Evolutionary conservation across 2,329 filamentous ascomycete species (phyloP), one percentile per base, ranked within the genome.

Genomic region (Fusarium sp.): DNA sequence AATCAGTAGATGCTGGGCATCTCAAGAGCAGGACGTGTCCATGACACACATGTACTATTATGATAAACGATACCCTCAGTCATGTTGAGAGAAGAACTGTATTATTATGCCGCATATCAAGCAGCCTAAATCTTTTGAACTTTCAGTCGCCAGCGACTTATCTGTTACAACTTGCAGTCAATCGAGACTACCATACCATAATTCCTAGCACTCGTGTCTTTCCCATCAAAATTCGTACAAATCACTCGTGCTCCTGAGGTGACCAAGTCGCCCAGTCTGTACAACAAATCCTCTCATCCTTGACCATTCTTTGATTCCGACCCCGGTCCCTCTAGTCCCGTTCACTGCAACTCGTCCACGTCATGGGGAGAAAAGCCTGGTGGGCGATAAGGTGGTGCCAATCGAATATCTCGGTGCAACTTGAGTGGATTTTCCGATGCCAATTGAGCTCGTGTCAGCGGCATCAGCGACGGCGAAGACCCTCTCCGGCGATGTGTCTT

Each of bases 281-380:
- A 33, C 6, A 17, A 35, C 25, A 20, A 22, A 37, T 37, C 15
- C 15, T 33, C 11, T 22, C 10, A 30, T 33, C n/a, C 17, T 17
- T 33, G 17, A 22, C 25, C 45, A 38, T 15, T 9, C 22, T 35
- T 45, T n/a, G 11, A 35, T 4, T 32, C 9, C 60, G 58, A 22
- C 47, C 6, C 10, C 22, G 4, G 22, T 25, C 45, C 1, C 27
- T 17, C 4, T 32, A 6, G 47, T 3, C 25, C 10, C 17, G 6
- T 11, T 79, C 70, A 82, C 65, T 81, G 81, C 50, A 84, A 70
- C 70, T 85, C 83, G 45, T 84, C 83, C 22, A 78, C 66, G 20
- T 83, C 81, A 68, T 80, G 72, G 7, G 76, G 72, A 14, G 69
- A 68, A 17, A 73, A 47, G 2, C 73, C 70, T n/a, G 57, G 22